Evolutionary conservation across 371 early-diverging fungal species (phyloP), one percentile per base, ranked within the genome.

Genomic region (Mucor piriformis): DNA sequence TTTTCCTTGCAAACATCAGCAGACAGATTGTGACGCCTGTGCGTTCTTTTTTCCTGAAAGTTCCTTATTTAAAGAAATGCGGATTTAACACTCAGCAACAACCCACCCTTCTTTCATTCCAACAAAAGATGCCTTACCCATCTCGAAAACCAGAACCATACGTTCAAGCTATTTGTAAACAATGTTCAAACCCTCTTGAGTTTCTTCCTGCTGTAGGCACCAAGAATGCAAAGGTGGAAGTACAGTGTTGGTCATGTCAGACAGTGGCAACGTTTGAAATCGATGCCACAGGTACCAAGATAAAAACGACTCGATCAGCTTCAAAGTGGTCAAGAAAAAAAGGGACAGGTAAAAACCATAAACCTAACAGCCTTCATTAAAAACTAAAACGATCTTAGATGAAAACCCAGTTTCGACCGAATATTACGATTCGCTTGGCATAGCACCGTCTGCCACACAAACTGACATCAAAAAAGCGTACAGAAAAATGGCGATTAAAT

Each of bases 401-500:
- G 85, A 88, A 23, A 85, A 83, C 32, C 92, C 92, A 7, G 49
- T 84, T 6, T 91, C 91, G n/a, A 84, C 84, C 34, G 90, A 94
- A 68, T 80, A 87, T 68, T 92, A 92, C 34, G 86, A 88, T 6
- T 64, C 68, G 5, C 76, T 92, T 1, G 83, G 83, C 11, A 67
- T 89, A 2, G 43, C 75, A 2, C 64, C 70, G 2, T 59, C 69
- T 29, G 87, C 90, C 6, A 80, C 79, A 23, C 79, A 79, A 43
- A 72, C 77, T 27, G 81, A 85, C 27, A 88, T 96, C 63, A 95
- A 95, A 61, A 51, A 87, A 15, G 85, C 88, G 20, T 96, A 92
- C 63, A 93, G 94, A 74, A 79, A 88, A 54, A 72, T 92, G 34
- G 92, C 93, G 16, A 90, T 91, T 67, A 69, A 83, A 64, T 92